Percentiles rank a stretch among this genome's conserved stretches.
Conservation (phyloP, 1,284 basidiomycete species). For the Tremellales sp. region DNA sequence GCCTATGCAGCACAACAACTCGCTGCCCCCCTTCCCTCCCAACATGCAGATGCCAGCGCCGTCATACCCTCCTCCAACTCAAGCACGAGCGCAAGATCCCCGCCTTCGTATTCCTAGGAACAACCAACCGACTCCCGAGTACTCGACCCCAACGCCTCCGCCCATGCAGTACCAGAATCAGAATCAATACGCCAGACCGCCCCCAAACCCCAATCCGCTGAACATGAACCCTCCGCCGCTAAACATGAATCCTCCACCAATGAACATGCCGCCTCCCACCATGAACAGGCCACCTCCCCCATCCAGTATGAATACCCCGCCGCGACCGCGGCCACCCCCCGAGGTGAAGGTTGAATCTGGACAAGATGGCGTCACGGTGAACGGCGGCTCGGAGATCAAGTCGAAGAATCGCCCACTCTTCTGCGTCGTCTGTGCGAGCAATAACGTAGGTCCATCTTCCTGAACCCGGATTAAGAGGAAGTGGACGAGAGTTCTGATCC, state of each 20-base stretch:
- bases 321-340: not conserved
- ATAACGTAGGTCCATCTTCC: slow-evolving; percentile 64
- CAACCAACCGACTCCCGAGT: too few relatives aligned
- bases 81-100: too few relatives aligned
- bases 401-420: slow-evolving; percentile 64
- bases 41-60: too few relatives aligned
- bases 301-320: slow-evolving; percentile 1
- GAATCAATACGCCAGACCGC: not conserved
- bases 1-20: slow-evolving; percentile 9
- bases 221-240: not conserved
- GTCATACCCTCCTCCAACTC: too few relatives aligned
- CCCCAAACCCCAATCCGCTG: not conserved
- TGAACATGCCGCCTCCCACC: slow-evolving; percentile 1
- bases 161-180: too few relatives aligned
- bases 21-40: slow-evolving; percentile 7
- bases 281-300: slow-evolving; percentile 1
- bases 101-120: too few relatives aligned
- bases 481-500: slow-evolving; percentile 4
- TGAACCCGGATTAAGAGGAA: slow-evolving; percentile 14
- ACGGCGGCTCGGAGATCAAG: slow-evolving; percentile 11
- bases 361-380: slow-evolving; percentile 6
- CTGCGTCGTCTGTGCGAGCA: slow-evolving; percentile 97
- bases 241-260: not conserved
- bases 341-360: slow-evolving; percentile 1
- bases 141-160: too few relatives aligned